Percentiles rank a stretch among this genome's conserved stretches.
phyloP scores from a whole-genome alignment of 805 yeast genomes.

The Ogataea allantospora region DNA sequence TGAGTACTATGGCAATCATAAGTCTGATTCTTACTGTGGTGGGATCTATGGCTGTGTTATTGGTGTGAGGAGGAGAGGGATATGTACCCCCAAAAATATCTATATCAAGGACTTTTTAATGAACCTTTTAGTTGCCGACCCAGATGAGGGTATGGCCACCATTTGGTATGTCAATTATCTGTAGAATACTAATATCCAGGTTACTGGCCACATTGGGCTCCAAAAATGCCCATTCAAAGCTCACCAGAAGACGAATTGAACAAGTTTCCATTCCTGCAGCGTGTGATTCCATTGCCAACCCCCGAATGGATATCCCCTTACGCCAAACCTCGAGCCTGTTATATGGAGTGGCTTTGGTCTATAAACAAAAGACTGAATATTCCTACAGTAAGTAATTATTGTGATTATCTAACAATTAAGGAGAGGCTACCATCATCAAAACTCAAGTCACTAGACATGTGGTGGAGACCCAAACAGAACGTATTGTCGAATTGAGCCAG shows the following conservation, averaged over 20 bases:
- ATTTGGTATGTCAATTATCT: constrained; percentile 26
- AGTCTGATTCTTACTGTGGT: constrained; percentile 49
- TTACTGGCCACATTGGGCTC: constrained; percentile 32
- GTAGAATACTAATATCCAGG: constrained; percentile 20
- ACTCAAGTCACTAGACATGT: constrained; percentile 16
- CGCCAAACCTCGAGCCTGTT: constrained; percentile 43
- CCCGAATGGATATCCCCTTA: constrained; percentile 23
- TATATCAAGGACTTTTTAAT: constrained; percentile 1
- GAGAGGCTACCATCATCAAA: constrained; percentile 18
- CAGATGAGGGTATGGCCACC: constrained; percentile 28
- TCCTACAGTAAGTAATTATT: constrained; percentile 33
- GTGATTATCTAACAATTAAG: constrained; percentile 8
- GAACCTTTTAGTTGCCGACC: constrained; percentile 2
- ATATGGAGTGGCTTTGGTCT: constrained; percentile 48
- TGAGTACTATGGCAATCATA: constrained; percentile 43
- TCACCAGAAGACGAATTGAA: constrained; percentile 33
- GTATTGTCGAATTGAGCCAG: constrained; percentile 6
- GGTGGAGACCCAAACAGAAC: constrained; percentile 1
- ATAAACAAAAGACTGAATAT: constrained; percentile 48
- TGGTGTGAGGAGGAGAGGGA: constrained; percentile 17
- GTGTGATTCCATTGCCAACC: constrained; percentile 34
- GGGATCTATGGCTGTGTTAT: constrained; percentile 58
- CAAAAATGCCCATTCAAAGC: constrained; percentile 22
- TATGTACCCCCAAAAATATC: constrained; percentile 1
- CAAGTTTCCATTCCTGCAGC: constrained; percentile 41